Percentiles rank a stretch among this genome's conserved stretches.
These are phyloP conservation scores for Royoungia palumana DNA, from an alignment of 768 basidiomycete species.

Conservation along the genomic window DNA sequence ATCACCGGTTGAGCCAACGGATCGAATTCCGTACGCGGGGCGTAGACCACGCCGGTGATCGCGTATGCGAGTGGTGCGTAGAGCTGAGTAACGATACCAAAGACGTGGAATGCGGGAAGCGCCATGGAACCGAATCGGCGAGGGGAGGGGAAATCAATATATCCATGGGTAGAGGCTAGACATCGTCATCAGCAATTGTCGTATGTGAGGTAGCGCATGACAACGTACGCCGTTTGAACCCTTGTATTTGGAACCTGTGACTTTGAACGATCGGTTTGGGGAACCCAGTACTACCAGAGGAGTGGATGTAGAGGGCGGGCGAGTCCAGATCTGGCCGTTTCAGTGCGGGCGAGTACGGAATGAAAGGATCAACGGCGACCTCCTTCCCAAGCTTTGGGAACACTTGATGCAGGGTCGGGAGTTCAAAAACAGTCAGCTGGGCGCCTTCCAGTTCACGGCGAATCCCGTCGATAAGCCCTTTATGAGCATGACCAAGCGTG, in stretches of 20 bases:
- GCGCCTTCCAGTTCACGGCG: neutral
- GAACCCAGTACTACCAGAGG: conserved; percentile 42
- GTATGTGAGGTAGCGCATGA: neutral
- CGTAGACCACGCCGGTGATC: conserved; percentile 20
- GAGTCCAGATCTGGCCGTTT: conserved; percentile 10
- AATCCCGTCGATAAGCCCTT: conserved; percentile 11
- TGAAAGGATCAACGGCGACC: conserved; percentile 8
- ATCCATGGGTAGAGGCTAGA: neutral
- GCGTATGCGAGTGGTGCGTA: conserved; percentile 19
- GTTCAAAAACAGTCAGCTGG: conserved; percentile 6
- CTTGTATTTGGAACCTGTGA: conserved; percentile 31
- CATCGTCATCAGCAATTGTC: neutral
- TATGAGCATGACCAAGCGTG: conserved; percentile 7
- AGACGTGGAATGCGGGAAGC: conserved; percentile 28
- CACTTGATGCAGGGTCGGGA: conserved; percentile 19
- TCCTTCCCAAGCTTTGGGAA: conserved; percentile 39
- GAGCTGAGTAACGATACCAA: conserved; percentile 16
- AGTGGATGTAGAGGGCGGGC: conserved; percentile 18
- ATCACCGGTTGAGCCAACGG: conserved; percentile 29
- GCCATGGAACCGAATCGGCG: conserved; percentile 22
- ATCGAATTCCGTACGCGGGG: conserved; percentile 24
- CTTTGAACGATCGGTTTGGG: conserved; percentile 41
- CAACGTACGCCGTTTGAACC: conserved; percentile 33
- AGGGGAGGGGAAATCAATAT: conserved; percentile 4
- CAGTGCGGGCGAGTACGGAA: conserved; percentile 3